Base-by-base conservation (phyloP, 2,329 filamentous ascomycete species). In the Colletotrichum tofieldiae region DNA sequence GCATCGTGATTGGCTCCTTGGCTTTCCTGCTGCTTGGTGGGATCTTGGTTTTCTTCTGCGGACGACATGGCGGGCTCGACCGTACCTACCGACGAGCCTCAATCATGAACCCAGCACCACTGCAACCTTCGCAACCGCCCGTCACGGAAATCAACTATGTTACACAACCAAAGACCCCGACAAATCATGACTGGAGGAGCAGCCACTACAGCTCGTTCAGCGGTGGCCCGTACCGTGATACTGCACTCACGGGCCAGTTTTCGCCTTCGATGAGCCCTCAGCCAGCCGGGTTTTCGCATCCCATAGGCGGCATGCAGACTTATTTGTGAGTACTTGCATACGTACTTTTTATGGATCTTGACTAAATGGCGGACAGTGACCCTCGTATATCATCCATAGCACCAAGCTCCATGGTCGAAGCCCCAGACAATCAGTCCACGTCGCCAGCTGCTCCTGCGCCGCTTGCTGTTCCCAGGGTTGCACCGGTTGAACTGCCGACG, bases 1-100 rank as follows among this genome's bases (percentile, higher is more conserved):
- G 90, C 5, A 90, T 92, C 39, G 84, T 83, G 0, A 82, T 92
- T 45, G 89, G 89, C 32, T 80, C 78, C 1, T 81, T 86, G 0
- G 86, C 84, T 1, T 80, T 86, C 2, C 64, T 88, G 5, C 72
- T 84, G 23, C 74, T 86, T 0, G 85, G 83, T 12, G 81, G 85
- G 11, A 82, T 78, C 0, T 76, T 90, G 7, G 75, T 90, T 62
- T 88, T 87, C 63, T 75, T 88, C 55, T 87, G 84, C 64, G 85
- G 86, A 20, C 80, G 85, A 58, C 79, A 80, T 11, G 81, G 82
- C 32, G 82, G 82, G 3, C 77, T 82, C 55, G 77, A 82, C 39
- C 80, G 79, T 58, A 79, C 81, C 1, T 84, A 83, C 67, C 77
- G 78, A 59, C 77, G 74, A 71, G 78, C 77, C 68, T 73, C 71